Base-by-base conservation (phyloP, 306 rosid genomes). In the Delonix regia region DNA sequence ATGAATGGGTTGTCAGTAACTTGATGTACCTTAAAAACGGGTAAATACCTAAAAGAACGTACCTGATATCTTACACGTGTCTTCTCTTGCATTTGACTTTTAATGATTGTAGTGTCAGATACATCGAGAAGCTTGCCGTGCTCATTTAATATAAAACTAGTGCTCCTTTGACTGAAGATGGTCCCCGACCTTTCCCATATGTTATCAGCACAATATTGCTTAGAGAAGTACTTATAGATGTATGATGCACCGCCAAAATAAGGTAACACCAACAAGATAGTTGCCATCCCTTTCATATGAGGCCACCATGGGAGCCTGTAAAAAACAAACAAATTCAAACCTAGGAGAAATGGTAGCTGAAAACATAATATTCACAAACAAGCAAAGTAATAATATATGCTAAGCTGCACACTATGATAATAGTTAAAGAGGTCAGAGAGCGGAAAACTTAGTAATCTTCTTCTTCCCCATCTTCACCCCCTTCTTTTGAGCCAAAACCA, bases 241-340 rank as follows among this genome's bases (percentile, higher is more conserved):
- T 52, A 86, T 36, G 82, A 75, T 9, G 89, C 91, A 73, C 81
- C 88, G 19, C 85, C 76, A 76, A 87, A 82, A 77, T 78, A 87
- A 22, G 89, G 92, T 73, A 85, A 47, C 72, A 83, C 84, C 74
- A 88, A 69, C 12, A 90, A 41, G 78, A 90, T 22, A 14, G 89
- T 88, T 53, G 78, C 78, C 12, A 78, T 52, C 56, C 89, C 89
- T 82, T 85, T 90, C 39, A 77, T 60, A 69, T 86, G 81, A 73
- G 89, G 79, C 95, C 92, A 88, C 65, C 88, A 80, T 4, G 87
- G 87, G 59, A 78, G 77, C 87, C 95, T 90, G 90, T 47, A 82
- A 83, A 83, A 14, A 62, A 45, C 41, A 76, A 56, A 25, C 36
- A 79, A 48, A 55, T 47, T 45, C 57, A 74, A 79, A 62, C 56